Evolutionary conservation across 2,329 filamentous ascomycete genomes (phyloP).

Genomic region (Epichloe coenophiala): DNA sequence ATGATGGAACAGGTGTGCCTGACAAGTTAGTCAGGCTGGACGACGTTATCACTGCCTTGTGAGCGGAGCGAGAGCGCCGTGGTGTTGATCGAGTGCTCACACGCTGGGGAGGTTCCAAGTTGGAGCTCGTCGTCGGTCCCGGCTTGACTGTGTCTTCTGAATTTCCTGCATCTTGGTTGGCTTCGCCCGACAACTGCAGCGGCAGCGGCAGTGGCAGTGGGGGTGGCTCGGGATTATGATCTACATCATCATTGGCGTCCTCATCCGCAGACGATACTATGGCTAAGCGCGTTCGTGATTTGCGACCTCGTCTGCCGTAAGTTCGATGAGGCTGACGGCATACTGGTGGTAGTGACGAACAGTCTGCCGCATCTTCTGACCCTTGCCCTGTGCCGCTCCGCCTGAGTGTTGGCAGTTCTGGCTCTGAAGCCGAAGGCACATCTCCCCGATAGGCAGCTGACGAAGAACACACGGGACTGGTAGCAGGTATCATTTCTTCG

Average conservation of each 20-base stretch:
- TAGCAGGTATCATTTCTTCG: slow-evolving; percentile 26
- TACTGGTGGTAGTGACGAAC: slow-evolving; percentile 16
- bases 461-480: slow-evolving; percentile 21
- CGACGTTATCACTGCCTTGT: slow-evolving; percentile 11
- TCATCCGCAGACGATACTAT: slow-evolving; percentile 3
- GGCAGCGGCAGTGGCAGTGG: neutral
- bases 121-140: neutral
- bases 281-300: neutral
- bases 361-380: slow-evolving; percentile 10
- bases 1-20: slow-evolving; percentile 24
- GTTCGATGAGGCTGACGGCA: slow-evolving; percentile 6
- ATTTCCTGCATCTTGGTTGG: neutral
- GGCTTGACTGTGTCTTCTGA: neutral
- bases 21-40: slow-evolving; percentile 28
- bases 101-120: neutral
- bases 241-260: neutral
- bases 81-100: slow-evolving; percentile 8
- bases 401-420: slow-evolving; percentile 21
- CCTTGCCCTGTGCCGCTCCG: slow-evolving; percentile 9
- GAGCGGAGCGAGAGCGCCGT: slow-evolving; percentile 6
- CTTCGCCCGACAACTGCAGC: neutral
- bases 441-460: slow-evolving; percentile 12
- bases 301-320: slow-evolving; percentile 1
- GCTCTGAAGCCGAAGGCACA: slow-evolving; percentile 13
- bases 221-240: neutral